These are phyloP conservation scores for Magnusiomyces magnusii DNA, from an alignment of 1,139 yeast genomes.

Conservation along the genomic window DNA sequence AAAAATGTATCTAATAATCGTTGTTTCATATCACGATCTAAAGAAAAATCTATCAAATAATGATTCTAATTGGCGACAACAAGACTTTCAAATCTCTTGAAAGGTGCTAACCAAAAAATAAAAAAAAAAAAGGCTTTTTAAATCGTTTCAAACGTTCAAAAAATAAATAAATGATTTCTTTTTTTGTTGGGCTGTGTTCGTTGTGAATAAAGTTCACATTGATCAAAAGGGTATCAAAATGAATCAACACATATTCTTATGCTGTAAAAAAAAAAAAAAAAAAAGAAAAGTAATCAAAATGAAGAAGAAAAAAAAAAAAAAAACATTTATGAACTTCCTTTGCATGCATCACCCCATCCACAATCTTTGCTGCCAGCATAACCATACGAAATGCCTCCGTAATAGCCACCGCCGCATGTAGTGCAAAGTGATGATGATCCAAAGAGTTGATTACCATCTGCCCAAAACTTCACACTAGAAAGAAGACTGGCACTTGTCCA, in stretches of 20 bases:
- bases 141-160: background rate
- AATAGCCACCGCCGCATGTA: conserved; percentile 1
- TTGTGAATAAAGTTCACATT: background rate
- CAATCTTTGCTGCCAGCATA: conserved; percentile 1
- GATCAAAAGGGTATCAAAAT: background rate
- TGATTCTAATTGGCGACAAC: background rate
- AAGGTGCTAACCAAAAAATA: background rate
- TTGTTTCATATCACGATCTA: background rate
- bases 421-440: background rate
- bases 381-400: background rate
- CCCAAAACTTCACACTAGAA: background rate
- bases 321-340: background rate
- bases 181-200: no score
- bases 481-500: background rate
- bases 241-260: background rate
- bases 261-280: background rate
- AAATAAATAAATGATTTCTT: no score
- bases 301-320: no score
- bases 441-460: background rate
- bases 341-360: background rate
- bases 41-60: background rate
- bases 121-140: background rate
- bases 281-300: background rate
- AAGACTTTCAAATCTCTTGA: background rate
- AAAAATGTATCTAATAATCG: no score